Evolutionary conservation across 306 rosid species (phyloP).

Genomic region (Psophocarpus tetragonolobus): DNA sequence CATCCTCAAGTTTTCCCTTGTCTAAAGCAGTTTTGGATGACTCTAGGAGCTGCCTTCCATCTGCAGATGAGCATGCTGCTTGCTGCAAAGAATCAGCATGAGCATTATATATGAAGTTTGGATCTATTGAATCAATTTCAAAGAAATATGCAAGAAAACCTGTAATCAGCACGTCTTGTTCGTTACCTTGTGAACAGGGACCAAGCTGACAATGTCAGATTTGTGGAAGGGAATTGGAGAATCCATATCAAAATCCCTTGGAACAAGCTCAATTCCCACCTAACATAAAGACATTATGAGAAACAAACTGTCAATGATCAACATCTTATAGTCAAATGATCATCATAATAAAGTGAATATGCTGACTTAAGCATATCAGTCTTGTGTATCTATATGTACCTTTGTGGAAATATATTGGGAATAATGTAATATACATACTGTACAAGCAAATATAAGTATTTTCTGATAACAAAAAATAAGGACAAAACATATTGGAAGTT

Average conservation of each 20-base stretch:
- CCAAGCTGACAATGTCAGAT: slow-evolving; percentile 84
- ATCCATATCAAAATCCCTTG: slow-evolving; percentile 92
- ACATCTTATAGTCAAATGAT: slow-evolving; percentile 25
- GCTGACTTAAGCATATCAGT: not conserved
- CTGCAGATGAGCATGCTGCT: slow-evolving; percentile 99
- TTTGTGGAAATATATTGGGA: not conserved
- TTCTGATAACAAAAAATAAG: not conserved
- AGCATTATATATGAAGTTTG: slow-evolving; percentile 33
- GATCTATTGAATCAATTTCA: slow-evolving; percentile 11
- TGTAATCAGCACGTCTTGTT: slow-evolving; percentile 25
- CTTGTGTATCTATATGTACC: not conserved
- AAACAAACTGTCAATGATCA: slow-evolving; percentile 27
- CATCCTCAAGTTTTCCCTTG: slow-evolving; percentile 99
- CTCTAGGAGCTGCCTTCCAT: slow-evolving; percentile 96
- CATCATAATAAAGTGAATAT: slow-evolving; percentile 13
- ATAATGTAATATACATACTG: not conserved
- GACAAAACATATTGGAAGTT: not conserved
- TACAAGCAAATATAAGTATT: not conserved
- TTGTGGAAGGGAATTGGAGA: slow-evolving; percentile 79
- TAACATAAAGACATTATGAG: slow-evolving; percentile 33
- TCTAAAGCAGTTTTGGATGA: slow-evolving; percentile 98
- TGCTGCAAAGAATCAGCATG: slow-evolving; percentile 65
- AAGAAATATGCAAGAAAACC: slow-evolving; percentile 5
- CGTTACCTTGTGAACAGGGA: slow-evolving; percentile 92
- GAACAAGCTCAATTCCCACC: slow-evolving; percentile 97